A percentile compares a stretch with the other conserved stretches of the same genome.
Evolutionary conservation across 257 asterid genomes (phyloP).

Genomic region (Fraxinus anomala): DNA sequence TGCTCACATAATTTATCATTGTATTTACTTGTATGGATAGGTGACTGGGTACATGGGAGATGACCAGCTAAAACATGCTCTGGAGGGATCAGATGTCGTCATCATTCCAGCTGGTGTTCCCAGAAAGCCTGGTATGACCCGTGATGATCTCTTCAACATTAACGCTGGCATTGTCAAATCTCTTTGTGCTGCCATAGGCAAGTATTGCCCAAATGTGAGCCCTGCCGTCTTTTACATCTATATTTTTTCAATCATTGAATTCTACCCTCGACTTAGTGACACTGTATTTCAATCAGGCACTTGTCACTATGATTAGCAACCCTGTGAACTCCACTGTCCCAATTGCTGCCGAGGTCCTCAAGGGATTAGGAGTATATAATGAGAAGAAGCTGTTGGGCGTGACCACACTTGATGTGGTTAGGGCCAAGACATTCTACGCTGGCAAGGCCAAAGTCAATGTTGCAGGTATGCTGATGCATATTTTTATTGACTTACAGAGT

Average conservation of each 20-base stretch:
- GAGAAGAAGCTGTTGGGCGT: conserved; percentile 76
- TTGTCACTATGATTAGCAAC: conserved; percentile 86
- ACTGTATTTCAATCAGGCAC: conserved; percentile 45
- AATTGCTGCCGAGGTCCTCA: conserved; percentile 90
- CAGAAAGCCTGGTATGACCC: conserved; percentile 94
- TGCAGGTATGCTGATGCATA: conserved; percentile 47
- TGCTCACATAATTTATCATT: neutral
- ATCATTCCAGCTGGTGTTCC: conserved; percentile 99
- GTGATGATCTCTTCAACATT: conserved; percentile 88
- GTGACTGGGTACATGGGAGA: conserved; percentile 71
- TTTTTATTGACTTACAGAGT: neutral
- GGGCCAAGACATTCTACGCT: conserved; percentile 92
- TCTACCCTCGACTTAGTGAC: neutral
- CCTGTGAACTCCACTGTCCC: conserved; percentile 96
- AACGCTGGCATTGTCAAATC: conserved; percentile 89
- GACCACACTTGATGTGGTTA: conserved; percentile 95
- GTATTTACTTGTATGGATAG: conserved; percentile 33
- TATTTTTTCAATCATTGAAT: neutral
- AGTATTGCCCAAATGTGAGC: conserved; percentile 76
- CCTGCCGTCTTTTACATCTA: neutral
- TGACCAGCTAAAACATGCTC: conserved; percentile 72
- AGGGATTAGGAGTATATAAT: conserved; percentile 77
- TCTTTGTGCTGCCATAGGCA: conserved; percentile 75
- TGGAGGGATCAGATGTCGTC: conserved; percentile 76
- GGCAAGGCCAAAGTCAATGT: conserved; percentile 78